Evolutionary conservation across 805 yeast species (phyloP).

Genomic region (Cyberlindnera meyerae): DNA sequence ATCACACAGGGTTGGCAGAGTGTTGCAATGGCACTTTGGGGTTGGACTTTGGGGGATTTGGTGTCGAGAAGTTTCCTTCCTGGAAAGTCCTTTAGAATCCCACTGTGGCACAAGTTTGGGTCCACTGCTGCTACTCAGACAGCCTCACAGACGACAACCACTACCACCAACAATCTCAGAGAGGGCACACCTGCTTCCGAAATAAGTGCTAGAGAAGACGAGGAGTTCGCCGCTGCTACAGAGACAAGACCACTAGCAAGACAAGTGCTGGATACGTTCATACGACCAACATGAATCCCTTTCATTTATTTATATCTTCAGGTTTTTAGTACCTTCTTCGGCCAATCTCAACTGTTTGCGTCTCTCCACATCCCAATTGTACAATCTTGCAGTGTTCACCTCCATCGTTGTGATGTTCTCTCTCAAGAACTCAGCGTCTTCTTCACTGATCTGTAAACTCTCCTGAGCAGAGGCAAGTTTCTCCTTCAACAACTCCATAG

Average conservation of each 20-base stretch:
- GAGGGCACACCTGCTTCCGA: constrained; percentile 8
- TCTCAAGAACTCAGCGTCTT: constrained; percentile 77
- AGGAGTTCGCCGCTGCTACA: constrained; percentile 21
- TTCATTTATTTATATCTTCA: constrained; percentile 13
- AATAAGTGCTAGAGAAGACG: constrained; percentile 3
- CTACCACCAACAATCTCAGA: no score
- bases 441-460: constrained; percentile 60
- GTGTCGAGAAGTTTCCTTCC: constrained; percentile 33
- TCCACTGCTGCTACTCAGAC: no score
- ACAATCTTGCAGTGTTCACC: constrained; percentile 90
- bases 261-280: constrained; percentile 44
- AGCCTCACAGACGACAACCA: no score
- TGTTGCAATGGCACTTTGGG: constrained; percentile 26
- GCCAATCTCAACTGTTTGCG: constrained; percentile 44
- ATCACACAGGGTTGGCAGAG: constrained; percentile 28
- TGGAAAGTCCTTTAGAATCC: constrained; percentile 36
- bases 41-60: constrained; percentile 35
- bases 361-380: constrained; percentile 83
- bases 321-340: constrained; percentile 36
- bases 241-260: constrained; percentile 41
- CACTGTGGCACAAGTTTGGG: constrained; percentile 22
- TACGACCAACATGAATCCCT: no score
- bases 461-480: constrained; percentile 60
- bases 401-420: constrained; percentile 96
- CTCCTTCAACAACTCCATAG: constrained; percentile 58